Evolutionary conservation across 352 stramenopile species (phyloP).

Genomic region (Phytopythium helicoides): DNA sequence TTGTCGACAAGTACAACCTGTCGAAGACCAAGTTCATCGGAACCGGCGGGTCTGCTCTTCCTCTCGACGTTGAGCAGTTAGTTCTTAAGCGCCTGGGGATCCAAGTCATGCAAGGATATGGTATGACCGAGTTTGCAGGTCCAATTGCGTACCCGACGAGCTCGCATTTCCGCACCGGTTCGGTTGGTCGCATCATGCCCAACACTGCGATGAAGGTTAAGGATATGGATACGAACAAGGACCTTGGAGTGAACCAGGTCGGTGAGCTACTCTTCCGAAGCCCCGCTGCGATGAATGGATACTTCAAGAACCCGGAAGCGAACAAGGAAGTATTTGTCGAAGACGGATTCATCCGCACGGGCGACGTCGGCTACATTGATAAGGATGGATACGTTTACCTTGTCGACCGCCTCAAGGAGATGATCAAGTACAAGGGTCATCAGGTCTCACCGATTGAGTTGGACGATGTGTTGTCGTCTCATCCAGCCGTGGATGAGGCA

Average conservation of each 20-base stretch:
- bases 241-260: conserved; percentile 23
- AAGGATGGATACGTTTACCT: conserved; percentile 91
- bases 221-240: conserved; percentile 32
- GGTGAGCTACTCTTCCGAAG: conserved; percentile 86
- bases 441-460: conserved; percentile 91
- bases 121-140: conserved; percentile 53
- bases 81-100: conserved; percentile 56
- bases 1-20: conserved; percentile 88
- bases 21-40: conserved; percentile 61
- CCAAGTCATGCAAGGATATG: conserved; percentile 44
- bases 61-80: conserved; percentile 53
- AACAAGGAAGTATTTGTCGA: conserved; percentile 67
- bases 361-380: conserved; percentile 91
- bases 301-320: conserved; percentile 84
- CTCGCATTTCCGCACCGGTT: conserved; percentile 16
- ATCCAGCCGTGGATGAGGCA: conserved; percentile 72
- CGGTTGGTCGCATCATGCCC: conserved; percentile 40
- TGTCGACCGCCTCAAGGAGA: conserved; percentile 92
- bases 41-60: conserved; percentile 79
- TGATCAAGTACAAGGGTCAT: conserved; percentile 95
- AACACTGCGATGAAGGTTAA: conserved; percentile 54
- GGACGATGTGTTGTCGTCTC: conserved; percentile 83
- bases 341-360: conserved; percentile 83
- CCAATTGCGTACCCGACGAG: conserved; percentile 26
- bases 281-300: conserved; percentile 91